Percentiles rank a stretch among this genome's conserved stretches.
These are phyloP conservation scores for Fagus sylvatica DNA, from an alignment of 306 rosid species.

Conservation along the genomic window DNA sequence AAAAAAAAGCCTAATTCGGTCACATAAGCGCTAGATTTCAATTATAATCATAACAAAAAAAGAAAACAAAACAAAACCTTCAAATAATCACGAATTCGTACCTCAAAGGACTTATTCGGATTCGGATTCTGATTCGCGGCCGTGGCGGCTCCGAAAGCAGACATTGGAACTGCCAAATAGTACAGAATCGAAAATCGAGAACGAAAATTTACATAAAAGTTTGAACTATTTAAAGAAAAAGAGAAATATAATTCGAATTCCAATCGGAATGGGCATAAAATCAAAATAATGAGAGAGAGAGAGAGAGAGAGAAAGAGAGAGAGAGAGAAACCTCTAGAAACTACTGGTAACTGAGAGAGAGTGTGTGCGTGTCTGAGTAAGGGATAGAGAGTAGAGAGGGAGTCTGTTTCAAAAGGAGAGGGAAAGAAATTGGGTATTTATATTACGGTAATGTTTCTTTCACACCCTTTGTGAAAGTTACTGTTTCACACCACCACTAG, in stretches of 20 bases:
- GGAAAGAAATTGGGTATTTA: no score
- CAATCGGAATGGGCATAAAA: neutral
- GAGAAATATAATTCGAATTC: neutral
- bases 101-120: slow-evolving; percentile 75
- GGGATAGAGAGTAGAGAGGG: neutral
- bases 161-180: slow-evolving; percentile 29
- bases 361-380: neutral
- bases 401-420: neutral
- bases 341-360: neutral
- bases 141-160: slow-evolving; percentile 39
- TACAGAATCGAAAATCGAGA: neutral
- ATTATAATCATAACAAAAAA: neutral
- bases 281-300: no score
- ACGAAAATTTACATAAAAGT: neutral
- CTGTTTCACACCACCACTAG: no score
- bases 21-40: neutral
- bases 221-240: no score
- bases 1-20: neutral
- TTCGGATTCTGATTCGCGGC: slow-evolving; percentile 46
- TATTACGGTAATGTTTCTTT: no score
- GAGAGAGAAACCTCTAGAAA: neutral
- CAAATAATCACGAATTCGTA: neutral
- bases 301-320: neutral
- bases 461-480: no score
- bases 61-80: neutral